Base-by-base conservation (phyloP, 2,329 filamentous ascomycete species). In the Colletotrichum salicis region DNA sequence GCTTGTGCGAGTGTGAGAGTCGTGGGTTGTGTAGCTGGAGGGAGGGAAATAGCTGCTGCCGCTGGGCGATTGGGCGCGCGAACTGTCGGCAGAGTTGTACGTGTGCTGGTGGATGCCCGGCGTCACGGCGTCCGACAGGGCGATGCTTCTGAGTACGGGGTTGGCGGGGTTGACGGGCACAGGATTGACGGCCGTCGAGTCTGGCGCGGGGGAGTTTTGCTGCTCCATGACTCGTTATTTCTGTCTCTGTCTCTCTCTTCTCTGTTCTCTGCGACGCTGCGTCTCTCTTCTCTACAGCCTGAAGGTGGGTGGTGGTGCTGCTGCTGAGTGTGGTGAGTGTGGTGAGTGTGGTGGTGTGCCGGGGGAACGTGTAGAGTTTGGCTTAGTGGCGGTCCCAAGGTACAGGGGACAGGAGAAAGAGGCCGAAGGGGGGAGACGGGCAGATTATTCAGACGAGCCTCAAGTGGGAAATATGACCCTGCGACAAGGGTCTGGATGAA, bases 61-160 rank as follows among this genome's bases (percentile, higher is more conserved):
- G 67, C 74, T 75, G 70, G 71, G 64, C 13, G 71, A 65, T 6
- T 64, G 61, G 24, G 64, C 55, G 62, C 68, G 73, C 41, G 73
- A 71, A 58, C 64, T 57, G 54, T 64, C 68, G 52, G 60, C 54
- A 45, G 67, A 64, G 67, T 71, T 61, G 73, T 78, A 78, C 22
- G 74, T 78, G 56, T 70, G 56, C 55, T 75, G 75, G 58, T 77
- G 70, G 71, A 79, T 78, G 61, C 78, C 77, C 37, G 78, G 76
- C 60, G 77, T 78, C 63, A 80, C 77, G 65, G 78, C 78, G 68
- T 78, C 76, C 59, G 67, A 64, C 45, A 71, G 65, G 60, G 73
- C 67, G 61, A 71, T 55, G 69, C 69, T 71, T 24, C 60, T 71
- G 58, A 61, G 73, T 12, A 69, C 69, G 59, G 64, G 71, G 65